Evolutionary conservation across 2,329 filamentous ascomycete species (phyloP).

Genomic region (Cladosporium sp.): DNA sequence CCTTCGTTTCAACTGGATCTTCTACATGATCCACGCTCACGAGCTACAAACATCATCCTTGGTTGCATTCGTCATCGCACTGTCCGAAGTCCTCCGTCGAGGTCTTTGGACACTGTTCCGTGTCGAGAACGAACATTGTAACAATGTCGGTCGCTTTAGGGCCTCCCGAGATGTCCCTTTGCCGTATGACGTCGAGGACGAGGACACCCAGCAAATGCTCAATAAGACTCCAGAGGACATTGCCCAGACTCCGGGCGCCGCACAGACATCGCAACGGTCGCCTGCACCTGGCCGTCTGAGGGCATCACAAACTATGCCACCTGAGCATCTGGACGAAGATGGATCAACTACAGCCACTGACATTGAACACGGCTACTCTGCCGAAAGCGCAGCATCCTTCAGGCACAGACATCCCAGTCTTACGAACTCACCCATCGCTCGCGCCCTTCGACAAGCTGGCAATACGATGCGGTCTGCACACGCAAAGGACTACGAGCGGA

Average conservation of each 20-base stretch:
- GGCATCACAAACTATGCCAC: constrained; percentile 6
- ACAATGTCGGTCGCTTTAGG: constrained; percentile 84
- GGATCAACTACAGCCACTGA: constrained; percentile 18
- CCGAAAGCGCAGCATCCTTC: neutral
- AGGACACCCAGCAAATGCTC: neutral
- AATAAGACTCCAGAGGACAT: neutral
- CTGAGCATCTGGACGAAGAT: constrained; percentile 13
- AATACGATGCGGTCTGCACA: constrained; percentile 79
- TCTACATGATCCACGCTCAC: constrained; percentile 79
- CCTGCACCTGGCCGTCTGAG: neutral
- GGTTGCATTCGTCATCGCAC: constrained; percentile 71
- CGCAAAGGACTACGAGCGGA: constrained; percentile 87
- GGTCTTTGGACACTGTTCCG: constrained; percentile 91
- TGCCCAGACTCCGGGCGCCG: neutral
- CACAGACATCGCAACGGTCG: neutral
- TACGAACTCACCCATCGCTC: constrained; percentile 34
- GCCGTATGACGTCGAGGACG: constrained; percentile 60
- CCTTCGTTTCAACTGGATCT: constrained; percentile 89
- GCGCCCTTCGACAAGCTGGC: constrained; percentile 51
- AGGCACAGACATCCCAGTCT: constrained; percentile 15
- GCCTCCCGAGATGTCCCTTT: constrained; percentile 83
- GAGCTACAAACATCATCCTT: constrained; percentile 78
- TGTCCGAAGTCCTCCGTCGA: constrained; percentile 77
- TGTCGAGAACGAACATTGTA: constrained; percentile 96
- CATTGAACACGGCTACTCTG: constrained; percentile 20